These are phyloP conservation scores for Penicillium ochrochloron DNA, from an alignment of 495 filamentous ascomycete genomes.

Conservation along the genomic window DNA sequence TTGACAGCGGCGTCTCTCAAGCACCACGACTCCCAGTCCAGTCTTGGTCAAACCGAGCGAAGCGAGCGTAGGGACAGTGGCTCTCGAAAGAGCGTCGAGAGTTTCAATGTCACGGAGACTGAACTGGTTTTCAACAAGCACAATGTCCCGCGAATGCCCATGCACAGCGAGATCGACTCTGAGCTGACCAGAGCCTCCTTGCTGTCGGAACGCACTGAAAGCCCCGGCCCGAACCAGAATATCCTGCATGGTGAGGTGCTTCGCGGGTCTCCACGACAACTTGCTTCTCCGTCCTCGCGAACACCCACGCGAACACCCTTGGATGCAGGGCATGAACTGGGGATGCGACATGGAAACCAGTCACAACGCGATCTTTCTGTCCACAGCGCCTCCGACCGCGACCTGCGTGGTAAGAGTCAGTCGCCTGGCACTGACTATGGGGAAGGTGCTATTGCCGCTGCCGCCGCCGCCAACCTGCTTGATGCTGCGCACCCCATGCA, in stretches of 20 bases:
- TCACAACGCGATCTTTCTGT: slow-evolving; percentile 60
- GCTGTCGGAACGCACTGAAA: slow-evolving; percentile 77
- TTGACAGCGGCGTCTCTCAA: slow-evolving; percentile 68
- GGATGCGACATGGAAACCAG: slow-evolving; percentile 61
- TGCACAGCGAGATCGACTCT: slow-evolving; percentile 82
- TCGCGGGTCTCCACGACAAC: slow-evolving; percentile 54
- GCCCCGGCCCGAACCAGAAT: slow-evolving; percentile 45
- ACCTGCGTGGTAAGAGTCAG: slow-evolving; percentile 48
- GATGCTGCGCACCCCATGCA: slow-evolving; percentile 42
- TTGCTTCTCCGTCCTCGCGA: slow-evolving; percentile 56
- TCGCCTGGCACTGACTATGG: slow-evolving; percentile 52
- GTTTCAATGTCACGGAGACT: slow-evolving; percentile 60
- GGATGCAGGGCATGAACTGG: slow-evolving; percentile 52
- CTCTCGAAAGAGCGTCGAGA: slow-evolving; percentile 56
- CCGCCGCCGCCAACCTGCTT: slow-evolving; percentile 50
- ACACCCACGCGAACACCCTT: slow-evolving; percentile 59
- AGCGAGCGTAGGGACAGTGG: slow-evolving; percentile 51
- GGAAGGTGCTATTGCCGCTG: slow-evolving; percentile 52
- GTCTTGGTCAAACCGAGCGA: slow-evolving; percentile 56
- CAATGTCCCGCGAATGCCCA: slow-evolving; percentile 77
- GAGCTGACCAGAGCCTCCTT: slow-evolving; percentile 90
- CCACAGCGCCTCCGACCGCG: slow-evolving; percentile 56
- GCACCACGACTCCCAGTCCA: slow-evolving; percentile 67
- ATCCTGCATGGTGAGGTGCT: slow-evolving; percentile 57
- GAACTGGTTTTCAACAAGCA: slow-evolving; percentile 66